A percentile compares a stretch with the other conserved stretches of the same genome.
Evolutionary conservation across 495 filamentous ascomycete species (phyloP).

Genomic region (Cairneyella variabilis): DNA sequence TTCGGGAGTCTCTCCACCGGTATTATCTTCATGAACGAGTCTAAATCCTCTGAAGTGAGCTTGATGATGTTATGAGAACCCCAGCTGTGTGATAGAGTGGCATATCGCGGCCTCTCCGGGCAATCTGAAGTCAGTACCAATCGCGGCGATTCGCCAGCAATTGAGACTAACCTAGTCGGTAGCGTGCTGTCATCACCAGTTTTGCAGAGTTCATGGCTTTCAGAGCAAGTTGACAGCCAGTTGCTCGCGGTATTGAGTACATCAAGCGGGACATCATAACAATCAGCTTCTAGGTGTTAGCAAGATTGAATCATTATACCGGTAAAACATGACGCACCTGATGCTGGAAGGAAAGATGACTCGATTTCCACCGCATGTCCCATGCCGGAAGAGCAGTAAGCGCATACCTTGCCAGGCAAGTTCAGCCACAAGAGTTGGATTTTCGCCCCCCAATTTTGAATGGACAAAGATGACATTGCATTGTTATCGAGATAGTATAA

Average conservation of each 20-base stretch:
- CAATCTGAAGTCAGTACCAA: conserved; percentile 4
- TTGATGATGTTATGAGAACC: conserved; percentile 1
- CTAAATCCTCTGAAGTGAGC: conserved; percentile 5
- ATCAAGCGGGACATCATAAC: conserved; percentile 6
- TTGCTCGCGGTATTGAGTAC: conserved; percentile 9
- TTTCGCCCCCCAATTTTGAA: too few relatives aligned
- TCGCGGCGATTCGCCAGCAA: background rate
- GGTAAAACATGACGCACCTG: conserved; percentile 3
- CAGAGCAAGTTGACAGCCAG: conserved; percentile 7
- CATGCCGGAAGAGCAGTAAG: background rate
- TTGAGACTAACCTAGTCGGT: conserved; percentile 5
- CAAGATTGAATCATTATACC: conserved; percentile 8
- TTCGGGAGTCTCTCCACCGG: conserved; percentile 23
- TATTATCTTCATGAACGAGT: conserved; percentile 5
- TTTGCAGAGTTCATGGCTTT: conserved; percentile 8
- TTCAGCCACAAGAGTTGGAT: conserved; percentile 16
- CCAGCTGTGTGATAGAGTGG: conserved; percentile 5
- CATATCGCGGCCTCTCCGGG: conserved; percentile 4
- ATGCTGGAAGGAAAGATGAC: conserved; percentile 8
- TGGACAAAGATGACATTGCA: too few relatives aligned
- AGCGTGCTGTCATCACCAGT: background rate
- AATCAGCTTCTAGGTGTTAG: conserved; percentile 6
- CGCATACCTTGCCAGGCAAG: conserved; percentile 8
- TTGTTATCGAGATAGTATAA: too few relatives aligned
- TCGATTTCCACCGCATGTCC: background rate